Percentiles rank a stretch among this genome's conserved stretches.
Conservation (phyloP, 2,329 filamentous ascomycete genomes). For the Talaromyces sp. region DNA sequence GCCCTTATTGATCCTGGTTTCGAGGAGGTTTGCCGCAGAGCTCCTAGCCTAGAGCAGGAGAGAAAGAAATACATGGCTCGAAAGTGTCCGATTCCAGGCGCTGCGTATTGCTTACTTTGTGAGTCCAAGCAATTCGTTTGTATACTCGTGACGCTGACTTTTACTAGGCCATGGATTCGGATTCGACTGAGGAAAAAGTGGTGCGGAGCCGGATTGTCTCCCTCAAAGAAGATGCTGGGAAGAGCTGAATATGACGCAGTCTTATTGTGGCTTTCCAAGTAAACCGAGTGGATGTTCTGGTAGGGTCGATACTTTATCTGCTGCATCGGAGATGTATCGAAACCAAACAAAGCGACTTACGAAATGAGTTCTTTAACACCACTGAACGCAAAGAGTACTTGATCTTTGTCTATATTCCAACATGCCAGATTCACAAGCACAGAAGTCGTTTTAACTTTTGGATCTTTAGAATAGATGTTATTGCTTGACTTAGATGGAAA, state of each 20-base stretch:
- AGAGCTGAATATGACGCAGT: conserved; percentile 6
- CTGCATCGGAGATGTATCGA: background rate
- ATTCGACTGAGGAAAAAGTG: conserved; percentile 70
- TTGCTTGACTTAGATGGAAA: background rate
- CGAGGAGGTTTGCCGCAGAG: conserved; percentile 65
- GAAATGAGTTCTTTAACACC: background rate
- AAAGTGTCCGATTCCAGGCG: conserved; percentile 74
- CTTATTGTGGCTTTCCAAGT: background rate
- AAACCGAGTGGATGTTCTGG: background rate
- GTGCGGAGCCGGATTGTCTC: conserved; percentile 89
- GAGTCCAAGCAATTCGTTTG: background rate
- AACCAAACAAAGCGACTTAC: background rate
- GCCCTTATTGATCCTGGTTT: conserved; percentile 82
- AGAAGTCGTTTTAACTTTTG: background rate
- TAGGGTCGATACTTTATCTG: background rate
- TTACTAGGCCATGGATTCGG: conserved; percentile 57
- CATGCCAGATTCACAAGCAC: background rate
- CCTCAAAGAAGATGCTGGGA: conserved; percentile 61
- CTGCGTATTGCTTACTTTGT: conserved; percentile 84
- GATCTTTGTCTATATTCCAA: background rate
- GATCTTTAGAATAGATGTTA: background rate
- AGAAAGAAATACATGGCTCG: conserved; percentile 52
- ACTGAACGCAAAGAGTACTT: background rate
- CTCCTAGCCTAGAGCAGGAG: conserved; percentile 77
- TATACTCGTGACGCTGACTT: background rate